A percentile compares a stretch with the other conserved stretches of the same genome.
These are phyloP conservation scores for Macrolepiota albuminosa DNA, from an alignment of 768 basidiomycete genomes.

Conservation along the genomic window DNA sequence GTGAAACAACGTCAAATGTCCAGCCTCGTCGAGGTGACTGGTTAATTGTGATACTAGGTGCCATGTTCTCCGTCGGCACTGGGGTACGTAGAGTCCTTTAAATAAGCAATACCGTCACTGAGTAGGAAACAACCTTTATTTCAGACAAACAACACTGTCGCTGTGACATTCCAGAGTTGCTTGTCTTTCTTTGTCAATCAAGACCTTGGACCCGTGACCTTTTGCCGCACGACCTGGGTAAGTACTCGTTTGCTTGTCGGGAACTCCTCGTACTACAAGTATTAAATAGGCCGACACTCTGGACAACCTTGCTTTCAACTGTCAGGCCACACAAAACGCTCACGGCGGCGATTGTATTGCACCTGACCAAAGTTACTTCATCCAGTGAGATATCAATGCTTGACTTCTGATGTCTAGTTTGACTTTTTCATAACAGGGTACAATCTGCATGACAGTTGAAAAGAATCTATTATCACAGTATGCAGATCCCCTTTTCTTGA, in stretches of 20 bases:
- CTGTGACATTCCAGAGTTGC: slow-evolving; percentile 38
- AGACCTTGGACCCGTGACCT: slow-evolving; percentile 31
- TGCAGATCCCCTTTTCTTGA: background rate
- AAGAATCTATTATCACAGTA: background rate
- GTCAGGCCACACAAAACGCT: slow-evolving; percentile 44
- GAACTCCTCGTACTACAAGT: background rate
- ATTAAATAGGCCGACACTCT: slow-evolving; percentile 29
- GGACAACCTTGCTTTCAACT: slow-evolving; percentile 39
- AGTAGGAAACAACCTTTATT: background rate
- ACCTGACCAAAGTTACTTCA: slow-evolving; percentile 41
- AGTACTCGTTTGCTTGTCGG: background rate
- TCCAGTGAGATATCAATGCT: slow-evolving; percentile 32
- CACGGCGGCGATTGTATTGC: slow-evolving; percentile 47
- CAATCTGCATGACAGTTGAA: background rate
- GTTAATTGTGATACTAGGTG: slow-evolving; percentile 14
- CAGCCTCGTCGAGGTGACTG: background rate
- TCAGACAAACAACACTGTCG: slow-evolving; percentile 32
- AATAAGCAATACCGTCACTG: background rate
- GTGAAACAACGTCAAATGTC: slow-evolving; percentile 1
- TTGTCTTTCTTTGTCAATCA: slow-evolving; percentile 47
- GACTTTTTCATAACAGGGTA: background rate
- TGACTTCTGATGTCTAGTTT: background rate
- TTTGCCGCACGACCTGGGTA: slow-evolving; percentile 46
- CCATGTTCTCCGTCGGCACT: slow-evolving; percentile 26
- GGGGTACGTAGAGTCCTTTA: slow-evolving; percentile 17